A percentile compares a stretch with the other conserved stretches of the same genome.
Evolutionary conservation across 352 stramenopile genomes (phyloP).

Genomic region (Phytophthora quininea): DNA sequence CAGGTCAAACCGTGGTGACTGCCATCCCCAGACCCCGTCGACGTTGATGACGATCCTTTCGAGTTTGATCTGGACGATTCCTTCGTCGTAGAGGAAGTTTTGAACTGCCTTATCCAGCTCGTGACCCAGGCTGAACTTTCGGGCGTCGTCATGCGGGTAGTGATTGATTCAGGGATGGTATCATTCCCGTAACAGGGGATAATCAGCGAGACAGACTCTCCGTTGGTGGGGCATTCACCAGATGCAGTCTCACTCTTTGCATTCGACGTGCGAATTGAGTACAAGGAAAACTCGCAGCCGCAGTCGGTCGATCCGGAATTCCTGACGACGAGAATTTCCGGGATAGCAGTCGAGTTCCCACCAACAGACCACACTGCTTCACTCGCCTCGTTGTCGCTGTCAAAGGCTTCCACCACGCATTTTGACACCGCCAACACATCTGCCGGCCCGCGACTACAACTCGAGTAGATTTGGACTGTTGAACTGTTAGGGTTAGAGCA

Average conservation of each 20-base stretch:
- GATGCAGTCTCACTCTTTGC: neutral
- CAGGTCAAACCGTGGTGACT: constrained; percentile 12
- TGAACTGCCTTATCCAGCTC: constrained; percentile 29
- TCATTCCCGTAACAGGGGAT: constrained; percentile 41
- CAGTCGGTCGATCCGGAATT: constrained; percentile 16
- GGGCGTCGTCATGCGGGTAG: constrained; percentile 14
- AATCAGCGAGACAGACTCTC: constrained; percentile 27
- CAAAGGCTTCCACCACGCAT: constrained; percentile 25
- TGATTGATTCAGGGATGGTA: constrained; percentile 11
- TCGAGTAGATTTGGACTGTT: constrained; percentile 11
- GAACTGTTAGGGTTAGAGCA: constrained; percentile 17
- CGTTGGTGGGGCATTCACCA: constrained; percentile 17
- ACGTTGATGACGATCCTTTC: constrained; percentile 23
- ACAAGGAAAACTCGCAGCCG: constrained; percentile 22
- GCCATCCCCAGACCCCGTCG: constrained; percentile 10
- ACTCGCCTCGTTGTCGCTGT: constrained; percentile 4
- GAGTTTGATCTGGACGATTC: constrained; percentile 11
- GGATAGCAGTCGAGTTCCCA: constrained; percentile 10
- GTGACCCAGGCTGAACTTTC: constrained; percentile 28
- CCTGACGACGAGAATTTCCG: constrained; percentile 24
- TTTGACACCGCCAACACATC: constrained; percentile 25
- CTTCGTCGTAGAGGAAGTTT: constrained; percentile 1
- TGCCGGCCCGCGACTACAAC: constrained; percentile 19
- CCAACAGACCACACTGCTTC: constrained; percentile 25
- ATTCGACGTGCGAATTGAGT: constrained; percentile 23